Evolutionary conservation across 306 rosid genomes (phyloP).

Genomic region (Cucumis cinereus): DNA sequence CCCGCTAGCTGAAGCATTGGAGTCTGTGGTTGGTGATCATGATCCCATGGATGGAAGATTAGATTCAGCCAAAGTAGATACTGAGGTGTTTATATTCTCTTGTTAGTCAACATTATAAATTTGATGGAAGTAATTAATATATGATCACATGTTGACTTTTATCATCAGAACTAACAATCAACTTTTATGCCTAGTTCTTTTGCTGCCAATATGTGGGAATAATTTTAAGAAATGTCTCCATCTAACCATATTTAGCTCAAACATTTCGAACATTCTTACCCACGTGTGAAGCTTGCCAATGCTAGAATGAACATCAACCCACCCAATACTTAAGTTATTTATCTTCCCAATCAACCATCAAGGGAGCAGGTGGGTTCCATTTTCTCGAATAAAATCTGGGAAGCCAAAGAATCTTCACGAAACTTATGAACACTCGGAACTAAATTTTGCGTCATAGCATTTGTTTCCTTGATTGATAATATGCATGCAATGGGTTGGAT

Average conservation of each 20-base stretch:
- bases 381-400: neutral
- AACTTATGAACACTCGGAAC: neutral
- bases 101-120: neutral
- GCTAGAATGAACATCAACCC: neutral
- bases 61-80: conserved; percentile 46
- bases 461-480: neutral
- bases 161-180: neutral
- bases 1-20: conserved; percentile 67
- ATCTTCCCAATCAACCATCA: neutral
- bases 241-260: neutral
- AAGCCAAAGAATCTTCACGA: neutral
- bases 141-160: neutral
- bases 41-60: conserved; percentile 50
- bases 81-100: conserved; percentile 37
- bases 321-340: neutral
- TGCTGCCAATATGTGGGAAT: neutral
- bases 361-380: neutral
- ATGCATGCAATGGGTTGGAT: neutral
- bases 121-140: neutral
- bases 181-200: neutral
- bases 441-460: neutral
- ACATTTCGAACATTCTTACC: neutral
- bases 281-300: neutral
- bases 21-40: conserved; percentile 61
- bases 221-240: neutral